These are phyloP conservation scores for Phylloporus sp. DNA, from an alignment of 768 basidiomycete genomes.

Conservation along the genomic window DNA sequence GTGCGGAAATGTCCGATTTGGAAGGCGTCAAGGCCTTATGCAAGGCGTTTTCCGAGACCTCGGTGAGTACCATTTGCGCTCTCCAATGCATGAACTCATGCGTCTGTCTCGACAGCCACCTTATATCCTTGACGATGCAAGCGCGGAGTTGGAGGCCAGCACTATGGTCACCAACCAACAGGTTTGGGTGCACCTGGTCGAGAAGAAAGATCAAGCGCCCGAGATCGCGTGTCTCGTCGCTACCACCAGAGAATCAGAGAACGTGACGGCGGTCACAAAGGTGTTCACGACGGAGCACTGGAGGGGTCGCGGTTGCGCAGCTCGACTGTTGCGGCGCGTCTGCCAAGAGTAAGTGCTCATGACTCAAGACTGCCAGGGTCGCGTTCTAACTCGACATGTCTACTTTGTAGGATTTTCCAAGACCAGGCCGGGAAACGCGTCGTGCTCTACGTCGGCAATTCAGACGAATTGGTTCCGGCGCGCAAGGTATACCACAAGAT, in stretches of 20 bases:
- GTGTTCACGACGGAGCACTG: constrained; percentile 57
- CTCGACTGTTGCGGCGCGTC: constrained; percentile 54
- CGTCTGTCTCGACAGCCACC: constrained; percentile 39
- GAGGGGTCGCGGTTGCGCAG: constrained; percentile 54
- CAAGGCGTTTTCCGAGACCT: constrained; percentile 50
- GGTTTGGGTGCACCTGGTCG: constrained; percentile 60
- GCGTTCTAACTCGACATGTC: no score
- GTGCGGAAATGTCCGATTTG: constrained; percentile 31
- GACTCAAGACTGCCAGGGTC: no score
- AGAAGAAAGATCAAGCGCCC: constrained; percentile 16
- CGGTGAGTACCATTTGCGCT: constrained; percentile 38
- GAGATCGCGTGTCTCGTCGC: constrained; percentile 64
- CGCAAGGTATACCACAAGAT: constrained; percentile 56
- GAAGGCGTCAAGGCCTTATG: constrained; percentile 43
- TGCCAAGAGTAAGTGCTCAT: constrained; percentile 43
- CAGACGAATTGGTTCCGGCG: constrained; percentile 36
- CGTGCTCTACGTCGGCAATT: constrained; percentile 62
- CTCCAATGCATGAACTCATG: neutral
- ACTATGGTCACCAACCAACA: constrained; percentile 41
- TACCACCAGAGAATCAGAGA: constrained; percentile 54
- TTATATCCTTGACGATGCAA: constrained; percentile 41
- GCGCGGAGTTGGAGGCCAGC: constrained; percentile 48
- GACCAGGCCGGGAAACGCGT: constrained; percentile 46
- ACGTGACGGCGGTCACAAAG: constrained; percentile 63
- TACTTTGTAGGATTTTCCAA: constrained; percentile 34